Evolutionary conservation across 2,329 filamentous ascomycete species (phyloP), one percentile per base, ranked within the genome.

Genomic region (Exophiala xenobiotica): DNA sequence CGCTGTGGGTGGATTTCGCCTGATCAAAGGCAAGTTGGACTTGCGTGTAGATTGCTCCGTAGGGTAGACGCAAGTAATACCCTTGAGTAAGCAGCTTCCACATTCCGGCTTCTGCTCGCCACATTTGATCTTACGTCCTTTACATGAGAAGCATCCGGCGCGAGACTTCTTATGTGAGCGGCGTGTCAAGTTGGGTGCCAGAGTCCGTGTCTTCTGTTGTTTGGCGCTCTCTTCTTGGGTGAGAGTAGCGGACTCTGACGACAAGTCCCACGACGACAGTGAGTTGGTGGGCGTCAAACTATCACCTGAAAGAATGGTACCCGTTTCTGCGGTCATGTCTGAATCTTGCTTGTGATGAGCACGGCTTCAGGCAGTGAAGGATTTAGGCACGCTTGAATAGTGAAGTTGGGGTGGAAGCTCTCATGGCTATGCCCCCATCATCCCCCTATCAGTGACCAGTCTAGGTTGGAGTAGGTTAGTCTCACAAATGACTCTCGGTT

Each of bases 121-220:
- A 52, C 69, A 71, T 65, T 78, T 78, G 48, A 78, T 74, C 56
- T 73, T 78, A 11, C 71, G 57, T 6, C 59, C 61, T 53, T 73
- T 73, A 61, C 71, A 74, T 49, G 62, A 69, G 51, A 67, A 63
- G 51, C 71, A 74, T 6, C 71, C 71, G 5, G 64, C 61, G 3
- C 71, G 66, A 6, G 70, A 72, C 52, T 74, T 73, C 37, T 65
- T 70, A 61, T 73, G 71, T 18, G 60, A 61, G 8, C 59, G 51
- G 12, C 61, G 46, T n/a, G 59, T 63, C 3, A 63, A 50, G 38
- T 62, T 62, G 8, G 61, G 60, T 11, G 59, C 54, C n/a, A 62
- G 55, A 3, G 59, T 61, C 18, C 59, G 56, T 12, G 56, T 45
- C 33, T 56, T 58, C 11, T 19, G 31, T 22, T 44, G 54, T 22